Evolutionary conservation across 1,139 yeast genomes (phyloP).

Genomic region (Yamadazyma epiphylla): DNA sequence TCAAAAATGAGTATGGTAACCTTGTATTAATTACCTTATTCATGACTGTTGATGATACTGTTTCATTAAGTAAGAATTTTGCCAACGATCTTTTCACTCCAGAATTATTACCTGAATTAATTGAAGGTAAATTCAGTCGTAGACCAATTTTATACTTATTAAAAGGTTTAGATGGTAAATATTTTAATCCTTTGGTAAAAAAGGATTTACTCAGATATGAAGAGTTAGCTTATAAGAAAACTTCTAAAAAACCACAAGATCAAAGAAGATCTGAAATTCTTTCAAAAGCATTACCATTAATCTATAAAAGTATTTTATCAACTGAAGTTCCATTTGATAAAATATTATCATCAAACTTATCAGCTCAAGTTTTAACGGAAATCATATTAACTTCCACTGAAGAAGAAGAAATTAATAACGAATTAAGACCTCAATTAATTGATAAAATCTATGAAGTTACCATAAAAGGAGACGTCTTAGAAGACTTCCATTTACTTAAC

Average conservation of each 20-base stretch:
- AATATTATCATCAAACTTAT: conserved; percentile 66
- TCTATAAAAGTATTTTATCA: conserved; percentile 53
- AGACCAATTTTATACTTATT: conserved; percentile 83
- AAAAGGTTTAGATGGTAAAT: conserved; percentile 77
- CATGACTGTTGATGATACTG: conserved; percentile 93
- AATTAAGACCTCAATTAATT: conserved; percentile 49
- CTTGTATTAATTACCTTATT: conserved; percentile 73
- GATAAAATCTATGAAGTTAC: conserved; percentile 50
- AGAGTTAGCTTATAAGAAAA: conserved; percentile 58
- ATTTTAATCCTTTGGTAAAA: conserved; percentile 69
- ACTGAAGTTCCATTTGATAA: conserved; percentile 23
- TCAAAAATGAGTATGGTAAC: conserved; percentile 85
- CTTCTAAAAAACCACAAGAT: conserved; percentile 83
- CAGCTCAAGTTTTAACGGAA: conserved; percentile 81
- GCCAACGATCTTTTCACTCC: conserved; percentile 52
- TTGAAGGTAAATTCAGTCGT: conserved; percentile 76
- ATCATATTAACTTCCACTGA: conserved; percentile 55
- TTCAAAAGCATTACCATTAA: conserved; percentile 60
- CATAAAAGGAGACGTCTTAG: conserved; percentile 70
- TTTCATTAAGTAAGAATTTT: conserved; percentile 71
- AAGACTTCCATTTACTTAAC: conserved; percentile 61
- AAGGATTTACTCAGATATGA: conserved; percentile 59
- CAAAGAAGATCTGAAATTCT: conserved; percentile 71
- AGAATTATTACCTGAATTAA: conserved; percentile 53
- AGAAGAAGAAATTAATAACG: conserved; percentile 40